Conservation (phyloP, 169 alveolate species). For the Hepatocystis sp. region DNA sequence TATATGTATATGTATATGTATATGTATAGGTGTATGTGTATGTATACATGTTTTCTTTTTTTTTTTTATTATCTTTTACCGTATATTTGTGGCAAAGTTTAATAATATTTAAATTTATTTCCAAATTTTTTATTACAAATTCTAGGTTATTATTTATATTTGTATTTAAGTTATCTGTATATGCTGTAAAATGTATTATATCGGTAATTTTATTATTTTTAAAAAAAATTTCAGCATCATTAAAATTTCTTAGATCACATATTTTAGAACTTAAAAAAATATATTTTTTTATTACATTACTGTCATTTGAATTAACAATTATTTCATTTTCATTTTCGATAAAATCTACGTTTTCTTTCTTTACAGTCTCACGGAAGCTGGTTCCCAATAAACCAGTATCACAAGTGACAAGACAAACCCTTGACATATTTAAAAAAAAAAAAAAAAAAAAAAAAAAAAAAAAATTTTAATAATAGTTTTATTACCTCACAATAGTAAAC, state of each 20-base stretch:
- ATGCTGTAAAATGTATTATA: slow-evolving; percentile 71
- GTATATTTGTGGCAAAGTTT: slow-evolving; percentile 59
- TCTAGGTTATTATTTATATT: slow-evolving; percentile 49
- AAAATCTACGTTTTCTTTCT: slow-evolving; percentile 16
- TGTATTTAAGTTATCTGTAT: slow-evolving; percentile 58
- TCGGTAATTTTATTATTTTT: slow-evolving; percentile 60
- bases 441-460: not conserved
- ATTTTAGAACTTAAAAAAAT: slow-evolving; percentile 63
- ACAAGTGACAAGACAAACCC: slow-evolving; percentile 63
- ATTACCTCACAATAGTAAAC: no score
- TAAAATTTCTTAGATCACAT: slow-evolving; percentile 62
- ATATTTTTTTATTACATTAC: slow-evolving; percentile 48
- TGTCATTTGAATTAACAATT: slow-evolving; percentile 54
- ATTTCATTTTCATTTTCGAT: slow-evolving; percentile 57
- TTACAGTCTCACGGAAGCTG: slow-evolving; percentile 56
- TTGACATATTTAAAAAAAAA: slow-evolving; percentile 22
- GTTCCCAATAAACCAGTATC: slow-evolving; percentile 71
- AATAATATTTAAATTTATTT: slow-evolving; percentile 46
- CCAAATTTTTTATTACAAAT: slow-evolving; percentile 46
- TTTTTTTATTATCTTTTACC: slow-evolving; percentile 17
- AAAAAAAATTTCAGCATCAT: slow-evolving; percentile 32
- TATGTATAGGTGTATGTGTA: not conserved
- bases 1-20: slow-evolving; percentile 10
- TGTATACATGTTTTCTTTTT: not conserved
- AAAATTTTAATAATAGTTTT: no score